phyloP scores from a whole-genome alignment of 495 filamentous ascomycete genomes.

The Elaphomyces granulatus region DNA sequence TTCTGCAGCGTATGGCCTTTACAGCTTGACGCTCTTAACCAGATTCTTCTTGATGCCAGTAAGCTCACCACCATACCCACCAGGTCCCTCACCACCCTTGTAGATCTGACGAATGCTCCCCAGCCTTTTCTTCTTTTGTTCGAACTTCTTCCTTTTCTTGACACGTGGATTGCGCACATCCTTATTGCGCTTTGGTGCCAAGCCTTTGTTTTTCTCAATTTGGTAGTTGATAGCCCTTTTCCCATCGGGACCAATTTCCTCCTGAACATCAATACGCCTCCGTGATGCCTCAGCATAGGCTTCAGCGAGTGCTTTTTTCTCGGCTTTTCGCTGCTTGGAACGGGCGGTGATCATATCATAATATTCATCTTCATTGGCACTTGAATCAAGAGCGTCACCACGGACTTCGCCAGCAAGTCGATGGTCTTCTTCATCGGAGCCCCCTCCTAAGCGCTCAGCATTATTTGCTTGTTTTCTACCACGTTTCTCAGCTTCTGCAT shows the following conservation, averaged over 20 bases:
- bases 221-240: constrained; percentile 81
- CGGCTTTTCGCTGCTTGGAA: constrained; percentile 53
- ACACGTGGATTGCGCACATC: constrained; percentile 87
- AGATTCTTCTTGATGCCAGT: constrained; percentile 90
- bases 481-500: constrained; percentile 71
- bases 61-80: constrained; percentile 82
- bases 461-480: constrained; percentile 50
- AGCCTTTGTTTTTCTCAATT: constrained; percentile 95
- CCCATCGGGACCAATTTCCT: constrained; percentile 53
- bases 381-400: constrained; percentile 18
- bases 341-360: constrained; percentile 71
- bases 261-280: constrained; percentile 40
- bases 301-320: constrained; percentile 49
- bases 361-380: constrained; percentile 57
- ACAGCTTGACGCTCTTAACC: constrained; percentile 89
- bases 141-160: constrained; percentile 92
- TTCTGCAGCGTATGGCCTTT: too few species aligned
- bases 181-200: constrained; percentile 80
- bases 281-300: constrained; percentile 36
- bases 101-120: constrained; percentile 67
- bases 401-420: constrained; percentile 30
- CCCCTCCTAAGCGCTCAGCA: constrained; percentile 47
- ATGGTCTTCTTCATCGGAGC: constrained; percentile 44
- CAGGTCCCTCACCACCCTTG: constrained; percentile 73
- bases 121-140: constrained; percentile 91